A percentile compares a stretch with the other conserved stretches of the same genome.
Evolutionary conservation across 78 protist species (phyloP).

Genomic region (Diacronema lutheri): DNA sequence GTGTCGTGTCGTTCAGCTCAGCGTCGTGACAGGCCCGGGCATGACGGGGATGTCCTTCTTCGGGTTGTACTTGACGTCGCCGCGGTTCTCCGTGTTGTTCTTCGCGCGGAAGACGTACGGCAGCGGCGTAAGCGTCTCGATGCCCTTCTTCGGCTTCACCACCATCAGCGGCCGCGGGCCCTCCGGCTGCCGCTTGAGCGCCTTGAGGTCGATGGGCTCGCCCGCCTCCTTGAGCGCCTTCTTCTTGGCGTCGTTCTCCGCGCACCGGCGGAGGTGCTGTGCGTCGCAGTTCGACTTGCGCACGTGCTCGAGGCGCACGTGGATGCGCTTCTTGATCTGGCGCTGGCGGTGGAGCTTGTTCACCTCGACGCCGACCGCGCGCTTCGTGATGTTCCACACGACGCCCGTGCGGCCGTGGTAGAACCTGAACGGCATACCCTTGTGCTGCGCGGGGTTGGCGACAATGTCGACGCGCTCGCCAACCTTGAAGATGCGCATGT

Average conservation of each 20-base stretch:
- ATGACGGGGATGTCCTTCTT: too few species aligned
- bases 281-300: conserved; percentile 85
- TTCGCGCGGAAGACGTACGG: conserved; percentile 10
- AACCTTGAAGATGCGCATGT: conserved; percentile 62
- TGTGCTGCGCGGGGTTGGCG: conserved; percentile 90
- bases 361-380: conserved; percentile 97
- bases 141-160: not conserved
- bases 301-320: conserved; percentile 98
- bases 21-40: too few species aligned
- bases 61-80: too few species aligned
- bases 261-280: conserved; percentile 82
- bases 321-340: conserved; percentile 93
- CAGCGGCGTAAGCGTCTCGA: not conserved
- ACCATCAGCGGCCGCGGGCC: not conserved
- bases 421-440: conserved; percentile 99
- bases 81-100: not conserved
- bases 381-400: conserved; percentile 96
- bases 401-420: conserved; percentile 99
- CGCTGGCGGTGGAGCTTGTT: conserved; percentile 72
- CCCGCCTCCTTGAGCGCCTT: conserved; percentile 35
- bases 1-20: too few species aligned
- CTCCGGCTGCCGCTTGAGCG: conserved; percentile 2
- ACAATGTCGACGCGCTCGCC: conserved; percentile 95
- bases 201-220: not conserved
- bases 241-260: conserved; percentile 35